Base-by-base conservation (phyloP, 768 basidiomycete species). In the Suillus subluteus region DNA sequence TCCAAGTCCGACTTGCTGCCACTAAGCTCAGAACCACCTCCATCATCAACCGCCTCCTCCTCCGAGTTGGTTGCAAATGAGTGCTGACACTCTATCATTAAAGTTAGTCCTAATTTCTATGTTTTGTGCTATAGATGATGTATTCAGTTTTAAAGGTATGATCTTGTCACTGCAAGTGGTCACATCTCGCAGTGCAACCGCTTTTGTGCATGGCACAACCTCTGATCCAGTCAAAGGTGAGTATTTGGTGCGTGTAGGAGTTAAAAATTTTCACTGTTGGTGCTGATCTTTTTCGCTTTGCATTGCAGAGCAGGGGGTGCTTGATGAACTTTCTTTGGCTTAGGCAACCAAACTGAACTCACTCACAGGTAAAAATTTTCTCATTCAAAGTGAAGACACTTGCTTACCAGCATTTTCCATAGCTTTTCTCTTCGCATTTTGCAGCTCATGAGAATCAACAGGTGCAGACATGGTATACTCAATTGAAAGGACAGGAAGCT, bases 351-450 rank as follows among this genome's bases (percentile, higher is more conserved):
- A 30, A 54, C 52, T 54, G 26, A 30, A 54, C 15, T 54, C 8
- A 16, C 15, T 54, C 8, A 16, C 15, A 30, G 52, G 52, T 30
- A 16, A 54, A n/a, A 54, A 30, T 30, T 30, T 6, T 26, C 50
- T 26, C 13, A 50, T 50, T 52, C 12, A 4, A 23, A 23, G 13
- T 26, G 6, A 50, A 50, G 6, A 26, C 48, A 3, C 52, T 30
- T 54, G 52, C 52, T 54, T 30, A 54, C 52, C 9, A 7, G 52
- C 52, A 7, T 30, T 54, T 54, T 54, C 52, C 52, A 54, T 54
- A 54, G 30, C 52, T 32, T 32, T 54, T 30, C 16, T 54, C 52
- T 54, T 54, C 4, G 18, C 52, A 18, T 9, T 54, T 32, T 16
- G 26, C 7, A 26, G 26, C 52, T 54, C 52, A 18, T 26, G 4